Base-by-base conservation (phyloP, 345 rosid genomes). In the Nephelium lappaceum region DNA sequence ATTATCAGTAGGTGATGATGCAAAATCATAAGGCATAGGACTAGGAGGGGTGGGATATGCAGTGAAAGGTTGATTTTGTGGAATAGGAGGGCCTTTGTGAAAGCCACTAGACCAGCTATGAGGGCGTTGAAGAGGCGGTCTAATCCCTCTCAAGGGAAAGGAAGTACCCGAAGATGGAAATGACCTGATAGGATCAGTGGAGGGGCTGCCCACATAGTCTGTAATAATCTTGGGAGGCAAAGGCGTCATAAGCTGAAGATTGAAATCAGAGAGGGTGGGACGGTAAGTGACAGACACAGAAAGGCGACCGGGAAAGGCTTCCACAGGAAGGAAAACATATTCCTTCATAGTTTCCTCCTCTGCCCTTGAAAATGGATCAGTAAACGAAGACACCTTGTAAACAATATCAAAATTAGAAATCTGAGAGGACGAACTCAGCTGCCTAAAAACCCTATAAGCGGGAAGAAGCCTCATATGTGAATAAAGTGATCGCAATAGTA, bases 81-180 rank as follows among this genome's bases (percentile, higher is more conserved):
- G 57, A 69, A 51, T 84, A 63, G 85, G 91, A 78, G 87, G 78
- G 23, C 82, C 85, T 82, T 78, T 81, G 77, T 93, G 94, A 83
- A 91, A 91, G 53, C 97, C 97, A 75, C 97, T 91, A n/a, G 95
- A 87, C 98, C 97, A 95, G 87, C 97, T 95, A 82, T 93, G 95
- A 0, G 97, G 98, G 43, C 93, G 91, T 65, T 89, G 90, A 71
- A 79, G 67, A 62, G 91, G 89, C 47, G 88, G 87, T 2, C 84
- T 80, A n/a, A 81, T 75, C 77, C 89, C 93, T 77, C 91, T 88
- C 68, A 78, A 73, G 0, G 91, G 83, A 83, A 91, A 90, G 60
- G 96, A 90, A 19, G 88, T 87, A 23, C 90, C 92, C 11, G 90
- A 85, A 79, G 97, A 86, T 57, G 96, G 96, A 71, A 91, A 91